Conservation (phyloP, 1,284 basidiomycete species). For the Somion occarium region DNA sequence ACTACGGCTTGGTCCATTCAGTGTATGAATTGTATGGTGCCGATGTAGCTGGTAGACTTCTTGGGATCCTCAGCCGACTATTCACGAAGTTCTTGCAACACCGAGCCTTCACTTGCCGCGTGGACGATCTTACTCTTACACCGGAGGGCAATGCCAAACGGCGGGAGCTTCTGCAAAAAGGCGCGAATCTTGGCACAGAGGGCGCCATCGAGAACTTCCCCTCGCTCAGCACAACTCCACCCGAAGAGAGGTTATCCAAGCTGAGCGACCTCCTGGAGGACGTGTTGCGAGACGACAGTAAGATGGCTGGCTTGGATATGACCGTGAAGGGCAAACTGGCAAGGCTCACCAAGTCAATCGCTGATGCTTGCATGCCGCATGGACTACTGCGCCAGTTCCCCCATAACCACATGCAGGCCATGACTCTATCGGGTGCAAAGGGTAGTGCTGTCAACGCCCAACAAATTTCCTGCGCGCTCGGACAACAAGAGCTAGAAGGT, state of each 20-base stretch:
- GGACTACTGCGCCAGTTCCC: constrained; percentile 92
- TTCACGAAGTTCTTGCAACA: constrained; percentile 98
- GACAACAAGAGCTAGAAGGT: constrained; percentile 97
- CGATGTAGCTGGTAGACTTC: constrained; percentile 83
- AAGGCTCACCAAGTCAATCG: constrained; percentile 87
- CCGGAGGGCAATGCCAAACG: constrained; percentile 75
- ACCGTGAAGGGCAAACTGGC: constrained; percentile 85
- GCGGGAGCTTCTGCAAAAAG: constrained; percentile 64
- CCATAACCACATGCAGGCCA: constrained; percentile 99
- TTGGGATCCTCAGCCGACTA: constrained; percentile 89
- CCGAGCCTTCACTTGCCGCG: constrained; percentile 96
- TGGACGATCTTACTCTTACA: constrained; percentile 96
- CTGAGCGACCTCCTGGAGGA: constrained; percentile 77
- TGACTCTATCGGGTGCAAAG: constrained; percentile 98
- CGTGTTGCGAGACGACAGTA: constrained; percentile 93
- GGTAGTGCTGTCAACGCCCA: constrained; percentile 97
- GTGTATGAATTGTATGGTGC: constrained; percentile 99
- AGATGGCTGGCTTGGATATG: constrained; percentile 94
- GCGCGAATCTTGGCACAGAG: constrained; percentile 73
- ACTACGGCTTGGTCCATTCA: constrained; percentile 96
- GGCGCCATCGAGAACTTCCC: constrained; percentile 91
- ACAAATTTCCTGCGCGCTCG: constrained; percentile 95
- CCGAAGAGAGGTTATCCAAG: constrained; percentile 47
- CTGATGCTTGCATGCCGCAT: constrained; percentile 86
- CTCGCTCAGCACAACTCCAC: constrained; percentile 48